Evolutionary conservation across 352 stramenopile genomes (phyloP).

Genomic region (Phytophthora macrochlamydospora): DNA sequence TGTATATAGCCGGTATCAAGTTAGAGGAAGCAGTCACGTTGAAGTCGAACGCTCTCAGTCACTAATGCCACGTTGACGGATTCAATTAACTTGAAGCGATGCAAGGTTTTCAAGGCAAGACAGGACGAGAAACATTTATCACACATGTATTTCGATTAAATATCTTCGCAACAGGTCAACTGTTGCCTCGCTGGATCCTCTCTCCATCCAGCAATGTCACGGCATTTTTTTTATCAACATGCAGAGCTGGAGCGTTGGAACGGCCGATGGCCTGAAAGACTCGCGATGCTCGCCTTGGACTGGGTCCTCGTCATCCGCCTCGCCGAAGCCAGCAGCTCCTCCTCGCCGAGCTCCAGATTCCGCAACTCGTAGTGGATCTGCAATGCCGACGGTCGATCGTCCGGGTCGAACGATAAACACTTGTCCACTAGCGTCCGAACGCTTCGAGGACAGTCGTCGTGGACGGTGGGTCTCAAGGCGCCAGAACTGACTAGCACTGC

Average conservation of each 20-base stretch:
- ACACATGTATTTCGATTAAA: conserved; percentile 20
- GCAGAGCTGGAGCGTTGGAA: conserved; percentile 7
- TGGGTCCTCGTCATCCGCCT: conserved; percentile 32
- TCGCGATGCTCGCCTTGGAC: conserved; percentile 18
- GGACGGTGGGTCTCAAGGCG: conserved; percentile 50
- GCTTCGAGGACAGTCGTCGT: conserved; percentile 51
- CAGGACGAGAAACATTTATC: no score
- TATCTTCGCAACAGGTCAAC: conserved; percentile 23
- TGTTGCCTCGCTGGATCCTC: neutral
- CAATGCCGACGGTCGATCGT: conserved; percentile 59
- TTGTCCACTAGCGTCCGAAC: conserved; percentile 52
- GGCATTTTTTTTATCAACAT: neutral
- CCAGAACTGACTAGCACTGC: conserved; percentile 58
- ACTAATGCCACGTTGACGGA: no score
- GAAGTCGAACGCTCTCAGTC: no score
- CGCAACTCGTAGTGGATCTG: conserved; percentile 77
- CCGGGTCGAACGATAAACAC: conserved; percentile 59
- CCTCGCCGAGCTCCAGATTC: conserved; percentile 33
- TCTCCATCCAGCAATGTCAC: conserved; percentile 1
- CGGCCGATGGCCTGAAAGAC: conserved; percentile 16
- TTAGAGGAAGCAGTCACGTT: no score
- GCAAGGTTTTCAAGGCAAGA: no score
- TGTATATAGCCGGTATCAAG: no score
- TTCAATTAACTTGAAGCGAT: no score
- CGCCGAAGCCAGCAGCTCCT: conserved; percentile 25